Base-by-base conservation (phyloP, 305 asterid genomes). In the Rubia peregrina region DNA sequence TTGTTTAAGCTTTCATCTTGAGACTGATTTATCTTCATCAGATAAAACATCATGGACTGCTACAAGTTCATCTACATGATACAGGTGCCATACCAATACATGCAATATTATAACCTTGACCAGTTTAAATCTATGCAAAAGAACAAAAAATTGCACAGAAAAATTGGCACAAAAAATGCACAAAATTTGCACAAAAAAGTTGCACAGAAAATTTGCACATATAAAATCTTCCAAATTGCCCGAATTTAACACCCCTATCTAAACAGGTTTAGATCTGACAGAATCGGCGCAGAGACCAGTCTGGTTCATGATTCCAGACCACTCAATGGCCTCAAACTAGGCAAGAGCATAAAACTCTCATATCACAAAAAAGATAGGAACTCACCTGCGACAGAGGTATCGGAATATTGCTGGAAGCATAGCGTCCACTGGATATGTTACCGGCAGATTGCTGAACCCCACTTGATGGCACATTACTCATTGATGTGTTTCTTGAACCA, bases 371-470 rank as follows among this genome's bases (percentile, higher is more conserved):
- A 67, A 61, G 69, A 70, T 71, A 75, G 63, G 75, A 40, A 72
- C 19, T 41, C 72, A 88, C 99, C 96, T 95, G 99, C 6, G 98
- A 88, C 78, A 95, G 90, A 76, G 82, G 91, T 75, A 85, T 92
- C 2, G 96, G 96, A 73, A 89, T 86, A 78, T 90, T 90, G 82
- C 85, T 90, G 61, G 99, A 92, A 76, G 95, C 85, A 89, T 87
- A 95, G 68, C 99, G 86, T 56, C 97, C 96, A 78, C 90, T 83
- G 69, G 96, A 78, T 80, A 91, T 89, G 83, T 86, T 87, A 69
- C 91, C 87, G 75, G 87, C 79, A 71, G 90, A 88, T 82, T 88
- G 99, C 77, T 90, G 99, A 78, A 95, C 85, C 78, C 92, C 97
- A 73, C 96, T 89, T 13, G 97, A 83, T 60, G 96, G 93, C 69